A percentile compares a stretch with the other conserved stretches of the same genome.
These are phyloP conservation scores for Russula ochroleuca DNA, from an alignment of 768 basidiomycete genomes.

Conservation along the genomic window DNA sequence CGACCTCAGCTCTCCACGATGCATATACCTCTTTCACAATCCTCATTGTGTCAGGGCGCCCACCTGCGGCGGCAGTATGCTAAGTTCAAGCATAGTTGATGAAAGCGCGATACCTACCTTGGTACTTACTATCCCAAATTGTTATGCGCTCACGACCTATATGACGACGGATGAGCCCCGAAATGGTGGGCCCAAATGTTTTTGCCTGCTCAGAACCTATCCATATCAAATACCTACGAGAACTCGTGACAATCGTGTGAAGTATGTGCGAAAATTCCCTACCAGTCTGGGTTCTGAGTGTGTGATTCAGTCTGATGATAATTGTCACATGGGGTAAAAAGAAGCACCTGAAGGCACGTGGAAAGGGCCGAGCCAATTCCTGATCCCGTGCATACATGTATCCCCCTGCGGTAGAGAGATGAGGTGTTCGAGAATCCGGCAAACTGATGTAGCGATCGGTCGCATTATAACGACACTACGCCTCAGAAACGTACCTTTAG, in stretches of 20 bases:
- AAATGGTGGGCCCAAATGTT: conserved; percentile 79
- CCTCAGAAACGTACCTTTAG: conserved; percentile 52
- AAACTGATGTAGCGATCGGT: conserved; percentile 42
- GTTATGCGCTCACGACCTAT: conserved; percentile 68
- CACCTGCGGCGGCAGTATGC: conserved; percentile 37
- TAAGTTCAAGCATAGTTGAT: neutral
- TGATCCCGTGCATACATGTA: conserved; percentile 78
- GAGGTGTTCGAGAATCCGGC: conserved; percentile 81
- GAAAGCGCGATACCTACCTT: conserved; percentile 29
- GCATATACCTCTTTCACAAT: conserved; percentile 63
- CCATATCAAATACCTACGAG: conserved; percentile 70
- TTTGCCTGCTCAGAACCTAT: conserved; percentile 83
- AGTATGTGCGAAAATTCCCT: conserved; percentile 26
- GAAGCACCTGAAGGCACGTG: conserved; percentile 38
- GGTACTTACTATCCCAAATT: conserved; percentile 73
- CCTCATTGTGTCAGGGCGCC: conserved; percentile 75
- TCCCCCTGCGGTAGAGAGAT: conserved; percentile 70
- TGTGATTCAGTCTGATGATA: neutral
- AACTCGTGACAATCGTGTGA: conserved; percentile 14
- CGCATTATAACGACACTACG: neutral
- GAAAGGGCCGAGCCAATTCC: conserved; percentile 77
- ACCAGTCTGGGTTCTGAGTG: conserved; percentile 72
- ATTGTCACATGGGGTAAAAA: no score
- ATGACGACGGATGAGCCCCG: conserved; percentile 64
- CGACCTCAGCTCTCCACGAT: conserved; percentile 72